Evolutionary conservation across 2,329 filamentous ascomycete genomes (phyloP), one percentile per base, ranked within the genome.

Genomic region (Cryphonectria japonica): DNA sequence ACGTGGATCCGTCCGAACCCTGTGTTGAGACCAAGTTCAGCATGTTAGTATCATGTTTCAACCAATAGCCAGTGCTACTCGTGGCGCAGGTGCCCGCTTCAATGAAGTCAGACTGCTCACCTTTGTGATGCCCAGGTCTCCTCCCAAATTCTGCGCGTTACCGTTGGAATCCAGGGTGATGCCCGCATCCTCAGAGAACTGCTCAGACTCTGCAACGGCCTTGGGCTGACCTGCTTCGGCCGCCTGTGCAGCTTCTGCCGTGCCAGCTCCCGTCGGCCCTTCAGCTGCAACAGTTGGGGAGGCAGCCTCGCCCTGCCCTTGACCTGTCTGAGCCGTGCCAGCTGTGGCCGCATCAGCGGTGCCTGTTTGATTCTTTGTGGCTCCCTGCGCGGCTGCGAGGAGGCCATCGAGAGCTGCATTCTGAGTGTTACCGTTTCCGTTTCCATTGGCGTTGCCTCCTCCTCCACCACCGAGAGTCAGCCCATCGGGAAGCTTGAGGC

Each of bases 141-240:
- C 71, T 62, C 71, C 71, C 8, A 73, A 34, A 62, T 73, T 73
- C 62, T 71, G 62, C 3, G 66, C 50, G 32, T 68, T 50, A 14
- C 71, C 71, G 46, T 71, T 67, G 19, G 69, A 66, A 5, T 69
- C 71, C 2, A 73, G 14, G 6, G 69, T 65, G 52, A 73, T 73
- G 19, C 71, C 71, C 8, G 71, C 69, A n/a, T 73, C 57, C 57
- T 73, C 71, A 43, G 68, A 71, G 57, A 73, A 73, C 63, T 73
- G 71, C 66, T 73, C 71, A n/a, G 66, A 67, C 29, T 73, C 71
- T 19, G 57, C 61, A 37, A 70, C 60, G 22, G 71, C 71, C 22
- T 70, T 66, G 13, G 68, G 54, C 59, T 72, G 29, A 19, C 29
- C 70, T n/a, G 50, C 59, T 7, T 61, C 37, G 39, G 64, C 41